Evolutionary conservation across 139 green algal species (phyloP).

Genomic region (Limnomonas spitsbergensis): DNA sequence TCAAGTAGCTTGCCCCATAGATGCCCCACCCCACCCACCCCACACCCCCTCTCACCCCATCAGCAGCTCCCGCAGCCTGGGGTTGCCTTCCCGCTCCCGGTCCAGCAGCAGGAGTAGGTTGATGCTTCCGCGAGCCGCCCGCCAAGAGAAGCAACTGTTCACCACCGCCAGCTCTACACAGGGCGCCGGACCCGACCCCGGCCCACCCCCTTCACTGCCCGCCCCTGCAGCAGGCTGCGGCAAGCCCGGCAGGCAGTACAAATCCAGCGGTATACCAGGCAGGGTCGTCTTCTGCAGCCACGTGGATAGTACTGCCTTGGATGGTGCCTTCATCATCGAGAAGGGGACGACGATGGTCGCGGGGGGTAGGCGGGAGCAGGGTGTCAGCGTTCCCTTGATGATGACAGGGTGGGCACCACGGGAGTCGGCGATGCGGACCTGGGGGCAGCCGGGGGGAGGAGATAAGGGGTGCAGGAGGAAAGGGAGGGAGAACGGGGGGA

Average conservation of each 20-base stretch:
- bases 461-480: too few species aligned
- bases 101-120: not conserved
- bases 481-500: too few species aligned
- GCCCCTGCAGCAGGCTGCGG: too few species aligned
- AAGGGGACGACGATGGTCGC: not conserved
- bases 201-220: too few species aligned
- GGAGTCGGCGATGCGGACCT: not conserved
- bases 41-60: not conserved
- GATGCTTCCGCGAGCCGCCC: not conserved
- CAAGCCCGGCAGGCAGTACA: too few species aligned
- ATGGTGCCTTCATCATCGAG: not conserved
- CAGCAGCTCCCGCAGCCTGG: not conserved
- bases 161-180: not conserved
- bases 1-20: too few species aligned
- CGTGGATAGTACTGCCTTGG: too few species aligned
- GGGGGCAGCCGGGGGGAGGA: too few species aligned
- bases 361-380: not conserved
- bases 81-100: not conserved
- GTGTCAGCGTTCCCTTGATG: not conserved
- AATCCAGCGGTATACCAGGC: too few species aligned
- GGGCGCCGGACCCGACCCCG: too few species aligned
- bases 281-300: too few species aligned
- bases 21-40: too few species aligned
- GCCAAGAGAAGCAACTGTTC: not conserved
- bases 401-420: not conserved